Conservation (phyloP, 148 eudicot species). For the Silene uniflora region DNA sequence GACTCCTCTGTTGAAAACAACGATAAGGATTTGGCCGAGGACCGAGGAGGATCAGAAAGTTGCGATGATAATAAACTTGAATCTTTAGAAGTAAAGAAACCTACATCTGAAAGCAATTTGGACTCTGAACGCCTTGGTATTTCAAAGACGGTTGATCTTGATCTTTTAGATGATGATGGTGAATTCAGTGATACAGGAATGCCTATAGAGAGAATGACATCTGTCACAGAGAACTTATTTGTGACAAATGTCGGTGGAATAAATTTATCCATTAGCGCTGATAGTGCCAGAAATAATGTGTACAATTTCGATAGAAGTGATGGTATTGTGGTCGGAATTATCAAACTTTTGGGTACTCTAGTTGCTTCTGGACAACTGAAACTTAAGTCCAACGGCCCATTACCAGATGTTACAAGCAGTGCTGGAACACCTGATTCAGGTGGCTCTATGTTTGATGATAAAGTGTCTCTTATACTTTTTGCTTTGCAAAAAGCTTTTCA, state of each 20-base stretch:
- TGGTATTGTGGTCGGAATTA: conserved; percentile 75
- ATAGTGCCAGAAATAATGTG: conserved; percentile 91
- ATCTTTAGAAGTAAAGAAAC: conserved; percentile 38
- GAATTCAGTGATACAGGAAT: conserved; percentile 28
- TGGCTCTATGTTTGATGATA: conserved; percentile 98
- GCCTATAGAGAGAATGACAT: conserved; percentile 51
- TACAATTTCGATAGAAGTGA: conserved; percentile 87
- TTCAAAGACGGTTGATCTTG: conserved; percentile 23
- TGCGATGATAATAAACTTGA: conserved; percentile 29
- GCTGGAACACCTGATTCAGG: conserved; percentile 62
- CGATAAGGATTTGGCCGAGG: conserved; percentile 27
- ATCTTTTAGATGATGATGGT: conserved; percentile 21
- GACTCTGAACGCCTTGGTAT: conserved; percentile 31
- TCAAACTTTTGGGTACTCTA: conserved; percentile 76
- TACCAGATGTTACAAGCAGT: conserved; percentile 52
- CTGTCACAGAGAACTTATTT: conserved; percentile 56
- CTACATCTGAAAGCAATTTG: conserved; percentile 28
- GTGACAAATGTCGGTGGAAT: conserved; percentile 85
- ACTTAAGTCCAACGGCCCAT: conserved; percentile 50
- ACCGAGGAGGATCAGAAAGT: conserved; percentile 28
- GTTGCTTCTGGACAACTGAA: conserved; percentile 71
- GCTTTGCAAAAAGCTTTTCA: conserved; percentile 94
- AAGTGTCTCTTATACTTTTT: conserved; percentile 83
- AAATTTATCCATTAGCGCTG: conserved; percentile 83
- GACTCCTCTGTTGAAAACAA: conserved; percentile 39